These are phyloP conservation scores for Rhizophlyctis rosea DNA, from an alignment of 192 early-diverging fungal genomes.

Conservation along the genomic window DNA sequence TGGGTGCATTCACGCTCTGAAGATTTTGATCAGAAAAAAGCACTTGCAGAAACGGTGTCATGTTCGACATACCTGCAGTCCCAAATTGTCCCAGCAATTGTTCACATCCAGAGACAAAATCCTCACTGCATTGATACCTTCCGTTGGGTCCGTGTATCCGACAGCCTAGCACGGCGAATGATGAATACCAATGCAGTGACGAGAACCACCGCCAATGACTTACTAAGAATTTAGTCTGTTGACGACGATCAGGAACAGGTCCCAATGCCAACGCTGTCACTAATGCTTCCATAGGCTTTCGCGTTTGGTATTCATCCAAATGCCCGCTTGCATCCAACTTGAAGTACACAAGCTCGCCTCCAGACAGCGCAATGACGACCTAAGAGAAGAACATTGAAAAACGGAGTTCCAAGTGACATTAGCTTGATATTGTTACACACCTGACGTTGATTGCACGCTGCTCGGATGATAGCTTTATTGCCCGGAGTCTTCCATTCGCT, in stretches of 20 bases:
- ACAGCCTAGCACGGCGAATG: conserved; percentile 54
- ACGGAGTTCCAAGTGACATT: not conserved
- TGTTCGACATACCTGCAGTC: conserved; percentile 54
- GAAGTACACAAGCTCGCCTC: conserved; percentile 88
- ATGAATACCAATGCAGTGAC: not conserved
- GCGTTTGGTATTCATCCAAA: conserved; percentile 84
- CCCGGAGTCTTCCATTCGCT: conserved; percentile 91
- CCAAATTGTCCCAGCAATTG: conserved; percentile 70
- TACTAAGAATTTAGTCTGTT: conserved; percentile 68
- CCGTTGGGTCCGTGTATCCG: conserved; percentile 73
- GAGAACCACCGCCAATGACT: conserved; percentile 1
- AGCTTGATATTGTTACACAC: not conserved
- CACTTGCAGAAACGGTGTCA: not conserved
- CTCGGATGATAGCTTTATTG: conserved; percentile 68
- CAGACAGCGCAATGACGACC: conserved; percentile 76
- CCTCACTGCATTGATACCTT: conserved; percentile 68
- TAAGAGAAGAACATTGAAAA: conserved; percentile 16
- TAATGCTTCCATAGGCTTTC: conserved; percentile 66
- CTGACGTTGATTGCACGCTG: conserved; percentile 77
- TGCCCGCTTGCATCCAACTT: conserved; percentile 81
- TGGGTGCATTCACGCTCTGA: conserved; percentile 63
- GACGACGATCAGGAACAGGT: conserved; percentile 72
- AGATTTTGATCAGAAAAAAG: conserved; percentile 4
- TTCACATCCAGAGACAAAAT: conserved; percentile 80
- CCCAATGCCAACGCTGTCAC: conserved; percentile 78